phyloP scores from a whole-genome alignment of 768 basidiomycete genomes.

The Chalciporus chontae region DNA sequence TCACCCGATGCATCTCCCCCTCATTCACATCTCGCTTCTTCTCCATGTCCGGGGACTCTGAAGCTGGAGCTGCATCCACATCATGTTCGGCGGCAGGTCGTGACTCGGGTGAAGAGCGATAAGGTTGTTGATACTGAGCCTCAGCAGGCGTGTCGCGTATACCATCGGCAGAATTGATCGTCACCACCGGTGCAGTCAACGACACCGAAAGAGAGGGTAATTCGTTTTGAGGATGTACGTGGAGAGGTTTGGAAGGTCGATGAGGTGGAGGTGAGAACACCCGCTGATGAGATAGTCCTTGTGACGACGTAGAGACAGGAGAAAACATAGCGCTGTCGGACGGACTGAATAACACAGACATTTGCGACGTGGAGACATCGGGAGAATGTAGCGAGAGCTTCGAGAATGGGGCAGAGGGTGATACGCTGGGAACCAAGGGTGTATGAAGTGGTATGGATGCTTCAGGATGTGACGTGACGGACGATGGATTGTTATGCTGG shows the following conservation, averaged over 20 bases:
- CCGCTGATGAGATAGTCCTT: not conserved
- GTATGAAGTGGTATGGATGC: not conserved
- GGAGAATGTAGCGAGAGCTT: slow-evolving; percentile 47
- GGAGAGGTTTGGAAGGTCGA: slow-evolving; percentile 26
- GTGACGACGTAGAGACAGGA: not conserved
- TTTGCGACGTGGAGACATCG: slow-evolving; percentile 13
- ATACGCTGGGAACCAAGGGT: slow-evolving; percentile 22
- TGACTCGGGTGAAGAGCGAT: slow-evolving; percentile 14
- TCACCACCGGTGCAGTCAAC: slow-evolving; percentile 7
- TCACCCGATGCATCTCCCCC: slow-evolving; percentile 23
- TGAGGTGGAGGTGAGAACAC: slow-evolving; percentile 12
- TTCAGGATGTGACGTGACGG: not conserved
- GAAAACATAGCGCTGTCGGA: slow-evolving; percentile 2
- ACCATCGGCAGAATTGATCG: slow-evolving; percentile 8
- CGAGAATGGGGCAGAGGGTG: slow-evolving; percentile 49
- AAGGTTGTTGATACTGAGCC: slow-evolving; percentile 16
- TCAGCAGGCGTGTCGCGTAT: slow-evolving; percentile 25
- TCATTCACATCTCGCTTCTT: slow-evolving; percentile 8
- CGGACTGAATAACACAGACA: slow-evolving; percentile 9
- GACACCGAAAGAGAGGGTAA: not conserved
- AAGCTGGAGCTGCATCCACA: not conserved
- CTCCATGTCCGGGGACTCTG: slow-evolving; percentile 6
- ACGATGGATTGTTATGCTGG: not conserved
- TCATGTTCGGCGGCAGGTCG: not conserved
- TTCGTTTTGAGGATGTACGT: slow-evolving; percentile 26